A percentile compares a stretch with the other conserved stretches of the same genome.
phyloP scores from a whole-genome alignment of 2,329 filamentous ascomycete species.

The Curvularia lunata region DNA sequence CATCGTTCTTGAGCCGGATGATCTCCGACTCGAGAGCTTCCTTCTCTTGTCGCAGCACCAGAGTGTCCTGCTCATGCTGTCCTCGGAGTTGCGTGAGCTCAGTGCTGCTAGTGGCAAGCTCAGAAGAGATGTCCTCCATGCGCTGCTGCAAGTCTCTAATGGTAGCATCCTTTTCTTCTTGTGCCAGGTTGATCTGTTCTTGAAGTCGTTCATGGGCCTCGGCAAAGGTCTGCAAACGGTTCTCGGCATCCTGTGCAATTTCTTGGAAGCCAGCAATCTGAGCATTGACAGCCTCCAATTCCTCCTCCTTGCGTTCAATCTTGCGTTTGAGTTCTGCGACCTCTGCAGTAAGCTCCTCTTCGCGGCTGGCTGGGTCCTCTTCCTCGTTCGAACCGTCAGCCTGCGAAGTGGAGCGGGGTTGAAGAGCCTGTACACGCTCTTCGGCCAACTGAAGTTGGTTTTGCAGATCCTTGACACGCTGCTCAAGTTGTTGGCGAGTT shows the following conservation, averaged over 20 bases:
- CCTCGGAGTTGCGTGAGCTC: conserved; percentile 83
- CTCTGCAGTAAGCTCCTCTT: conserved; percentile 83
- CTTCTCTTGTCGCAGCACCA: conserved; percentile 82
- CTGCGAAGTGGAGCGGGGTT: conserved; percentile 65
- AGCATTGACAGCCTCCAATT: conserved; percentile 79
- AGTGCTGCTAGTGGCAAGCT: conserved; percentile 80
- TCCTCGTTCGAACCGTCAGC: conserved; percentile 53
- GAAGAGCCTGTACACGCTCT: conserved; percentile 81
- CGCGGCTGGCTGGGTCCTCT: conserved; percentile 65
- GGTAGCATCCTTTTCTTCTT: conserved; percentile 78
- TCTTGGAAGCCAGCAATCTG: conserved; percentile 88
- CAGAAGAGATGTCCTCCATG: conserved; percentile 80
- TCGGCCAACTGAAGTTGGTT: conserved; percentile 89
- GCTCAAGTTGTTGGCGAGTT: conserved; percentile 85
- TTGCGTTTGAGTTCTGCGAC: conserved; percentile 86
- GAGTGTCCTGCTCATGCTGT: conserved; percentile 75
- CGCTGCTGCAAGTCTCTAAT: conserved; percentile 84
- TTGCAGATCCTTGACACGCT: conserved; percentile 84
- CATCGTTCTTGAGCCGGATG: conserved; percentile 79
- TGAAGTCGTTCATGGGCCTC: conserved; percentile 74
- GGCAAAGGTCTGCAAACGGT: conserved; percentile 79
- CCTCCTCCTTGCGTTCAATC: conserved; percentile 78
- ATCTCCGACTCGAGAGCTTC: conserved; percentile 78
- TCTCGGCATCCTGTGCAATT: conserved; percentile 85
- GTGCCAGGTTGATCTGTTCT: conserved; percentile 77